phyloP scores from a whole-genome alignment of 2,329 filamentous ascomycete species.

The Penicillium sclerotigenum region DNA sequence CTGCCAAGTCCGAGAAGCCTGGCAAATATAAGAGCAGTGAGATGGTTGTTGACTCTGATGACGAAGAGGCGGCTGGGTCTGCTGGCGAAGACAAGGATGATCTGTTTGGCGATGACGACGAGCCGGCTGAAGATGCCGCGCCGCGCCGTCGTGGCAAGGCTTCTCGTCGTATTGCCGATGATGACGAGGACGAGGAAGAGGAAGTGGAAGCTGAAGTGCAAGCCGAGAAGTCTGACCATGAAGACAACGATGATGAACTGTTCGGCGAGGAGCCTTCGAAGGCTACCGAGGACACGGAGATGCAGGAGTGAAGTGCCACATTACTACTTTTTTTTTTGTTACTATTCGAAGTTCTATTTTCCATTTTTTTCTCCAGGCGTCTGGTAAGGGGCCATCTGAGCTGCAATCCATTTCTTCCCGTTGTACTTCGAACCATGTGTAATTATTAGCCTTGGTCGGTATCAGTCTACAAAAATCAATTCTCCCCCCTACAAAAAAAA shows the following conservation, averaged over 20 bases:
- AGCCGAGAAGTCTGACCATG: slow-evolving; percentile 29
- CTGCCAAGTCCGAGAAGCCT: slow-evolving; percentile 55
- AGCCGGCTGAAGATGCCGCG: slow-evolving; percentile 43
- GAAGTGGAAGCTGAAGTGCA: slow-evolving; percentile 34
- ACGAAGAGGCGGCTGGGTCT: slow-evolving; percentile 33
- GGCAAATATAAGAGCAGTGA: slow-evolving; percentile 83
- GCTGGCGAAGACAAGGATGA: slow-evolving; percentile 28
- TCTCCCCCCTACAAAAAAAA: no score
- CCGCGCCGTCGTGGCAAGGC: slow-evolving; percentile 36
- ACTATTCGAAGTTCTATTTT: slow-evolving; percentile 16
- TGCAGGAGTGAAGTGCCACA: slow-evolving; percentile 31
- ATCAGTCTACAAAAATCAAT: not conserved
- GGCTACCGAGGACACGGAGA: slow-evolving; percentile 31
- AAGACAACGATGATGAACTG: slow-evolving; percentile 36
- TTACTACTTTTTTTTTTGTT: slow-evolving; percentile 8
- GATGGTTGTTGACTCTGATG: slow-evolving; percentile 73
- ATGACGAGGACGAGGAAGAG: slow-evolving; percentile 46
- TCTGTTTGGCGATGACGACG: slow-evolving; percentile 29
- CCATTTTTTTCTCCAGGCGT: slow-evolving; percentile 13
- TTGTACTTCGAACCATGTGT: not conserved
- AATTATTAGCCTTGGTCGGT: not conserved
- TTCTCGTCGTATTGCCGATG: slow-evolving; percentile 37
- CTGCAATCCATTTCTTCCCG: slow-evolving; percentile 2
- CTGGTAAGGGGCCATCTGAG: slow-evolving; percentile 3
- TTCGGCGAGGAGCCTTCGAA: slow-evolving; percentile 35